These are phyloP conservation scores for Solanum medicagineum DNA, from an alignment of 257 asterid genomes.

Conservation along the genomic window DNA sequence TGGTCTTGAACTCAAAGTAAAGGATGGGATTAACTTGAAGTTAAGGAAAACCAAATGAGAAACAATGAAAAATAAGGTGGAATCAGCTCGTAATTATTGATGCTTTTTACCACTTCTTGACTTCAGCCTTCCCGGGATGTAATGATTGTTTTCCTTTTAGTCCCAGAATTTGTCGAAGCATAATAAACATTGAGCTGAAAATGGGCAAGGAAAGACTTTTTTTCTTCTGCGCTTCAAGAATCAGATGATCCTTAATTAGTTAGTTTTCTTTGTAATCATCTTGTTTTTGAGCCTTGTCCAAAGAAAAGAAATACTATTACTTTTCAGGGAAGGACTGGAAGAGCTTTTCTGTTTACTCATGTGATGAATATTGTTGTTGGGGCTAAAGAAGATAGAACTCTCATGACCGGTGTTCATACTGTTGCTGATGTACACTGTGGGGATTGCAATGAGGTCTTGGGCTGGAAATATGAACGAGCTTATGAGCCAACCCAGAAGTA, in stretches of 20 bases:
- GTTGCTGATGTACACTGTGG: constrained; percentile 31
- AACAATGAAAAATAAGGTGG: neutral
- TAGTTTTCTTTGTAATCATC: neutral
- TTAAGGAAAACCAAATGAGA: neutral
- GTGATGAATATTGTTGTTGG: constrained; percentile 25
- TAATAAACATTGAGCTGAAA: neutral
- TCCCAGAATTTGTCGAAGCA: neutral
- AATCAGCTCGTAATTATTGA: neutral
- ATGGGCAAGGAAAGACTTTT: neutral
- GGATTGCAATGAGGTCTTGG: constrained; percentile 26
- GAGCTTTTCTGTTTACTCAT: constrained; percentile 35
- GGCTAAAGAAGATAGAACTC: constrained; percentile 25
- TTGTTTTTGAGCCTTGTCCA: neutral
- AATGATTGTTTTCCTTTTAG: neutral
- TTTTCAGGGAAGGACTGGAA: constrained; percentile 30
- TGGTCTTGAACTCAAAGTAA: neutral
- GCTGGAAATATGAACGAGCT: constrained; percentile 41
- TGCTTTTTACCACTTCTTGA: neutral
- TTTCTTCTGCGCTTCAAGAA: neutral
- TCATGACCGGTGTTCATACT: constrained; percentile 28
- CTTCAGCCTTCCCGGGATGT: neutral
- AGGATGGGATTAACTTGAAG: neutral
- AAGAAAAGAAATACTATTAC: neutral
- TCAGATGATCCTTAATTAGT: neutral
- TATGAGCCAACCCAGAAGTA: constrained; percentile 24